A percentile compares a stretch with the other conserved stretches of the same genome.
phyloP scores from a whole-genome alignment of 2,329 filamentous ascomycete species.

The Claviceps lovelessii region DNA sequence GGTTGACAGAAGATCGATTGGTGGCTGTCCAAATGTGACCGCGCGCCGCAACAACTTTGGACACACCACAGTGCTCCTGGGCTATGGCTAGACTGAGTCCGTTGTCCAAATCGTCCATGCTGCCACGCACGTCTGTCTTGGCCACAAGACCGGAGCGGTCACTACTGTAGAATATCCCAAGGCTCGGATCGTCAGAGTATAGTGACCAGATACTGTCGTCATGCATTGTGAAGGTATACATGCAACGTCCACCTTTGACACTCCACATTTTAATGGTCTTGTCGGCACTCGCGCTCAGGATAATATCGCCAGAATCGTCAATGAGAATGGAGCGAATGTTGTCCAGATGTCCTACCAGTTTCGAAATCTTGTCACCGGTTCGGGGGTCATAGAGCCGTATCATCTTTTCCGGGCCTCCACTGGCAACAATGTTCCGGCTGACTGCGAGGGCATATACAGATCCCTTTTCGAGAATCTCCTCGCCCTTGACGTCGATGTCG shows the following conservation, averaged over 20 bases:
- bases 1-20: slow-evolving; percentile 78
- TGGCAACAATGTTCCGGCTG: slow-evolving; percentile 68
- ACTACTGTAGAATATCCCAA: slow-evolving; percentile 86
- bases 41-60: slow-evolving; percentile 50
- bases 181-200: slow-evolving; percentile 71
- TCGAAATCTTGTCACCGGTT: slow-evolving; percentile 80
- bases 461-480: slow-evolving; percentile 77
- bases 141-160: slow-evolving; percentile 88
- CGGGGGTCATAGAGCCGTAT: slow-evolving; percentile 85
- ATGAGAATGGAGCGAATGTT: slow-evolving; percentile 85
- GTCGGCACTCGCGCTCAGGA: slow-evolving; percentile 89
- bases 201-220: slow-evolving; percentile 96
- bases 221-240: slow-evolving; percentile 98
- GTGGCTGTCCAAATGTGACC: slow-evolving; percentile 85
- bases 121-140: slow-evolving; percentile 77
- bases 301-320: slow-evolving; percentile 74
- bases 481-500: slow-evolving; percentile 71
- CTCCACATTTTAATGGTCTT: slow-evolving; percentile 98
- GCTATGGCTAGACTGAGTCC: slow-evolving; percentile 81
- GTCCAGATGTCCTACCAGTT: slow-evolving; percentile 92
- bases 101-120: slow-evolving; percentile 57
- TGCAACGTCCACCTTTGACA: slow-evolving; percentile 83
- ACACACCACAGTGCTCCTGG: slow-evolving; percentile 78
- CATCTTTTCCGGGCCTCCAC: slow-evolving; percentile 85
- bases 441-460: slow-evolving; percentile 85